Conservation (phyloP, 495 filamentous ascomycete species). For the Aspergillus avenaceus region DNA sequence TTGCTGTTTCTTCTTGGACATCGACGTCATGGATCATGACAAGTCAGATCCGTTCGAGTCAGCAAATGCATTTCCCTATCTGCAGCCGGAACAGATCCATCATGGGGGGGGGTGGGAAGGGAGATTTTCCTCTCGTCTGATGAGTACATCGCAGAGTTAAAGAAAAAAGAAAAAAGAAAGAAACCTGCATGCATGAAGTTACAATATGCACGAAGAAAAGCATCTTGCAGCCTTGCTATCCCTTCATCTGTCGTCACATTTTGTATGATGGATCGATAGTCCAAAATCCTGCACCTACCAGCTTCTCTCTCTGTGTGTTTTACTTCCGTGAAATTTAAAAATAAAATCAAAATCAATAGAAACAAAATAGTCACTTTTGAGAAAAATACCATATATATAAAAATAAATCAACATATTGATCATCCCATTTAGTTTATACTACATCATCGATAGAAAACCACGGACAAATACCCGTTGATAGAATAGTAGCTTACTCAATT, state of each 20-base stretch:
- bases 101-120: too few species aligned
- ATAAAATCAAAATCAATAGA: too few species aligned
- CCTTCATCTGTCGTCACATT: background rate
- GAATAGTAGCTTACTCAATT: slow-evolving; percentile 2
- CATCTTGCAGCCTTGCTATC: too few species aligned
- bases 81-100: background rate
- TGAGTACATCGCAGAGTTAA: too few species aligned
- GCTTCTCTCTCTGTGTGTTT: too few species aligned
- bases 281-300: background rate
- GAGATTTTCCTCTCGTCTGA: background rate
- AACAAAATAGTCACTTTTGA: too few species aligned
- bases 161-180: background rate
- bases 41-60: background rate
- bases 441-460: background rate
- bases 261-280: background rate
- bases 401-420: too few species aligned
- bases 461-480: slow-evolving; percentile 4
- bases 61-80: background rate
- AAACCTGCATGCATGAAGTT: background rate
- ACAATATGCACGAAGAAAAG: background rate
- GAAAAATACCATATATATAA: too few species aligned
- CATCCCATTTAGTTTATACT: too few species aligned
- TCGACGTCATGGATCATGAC: background rate
- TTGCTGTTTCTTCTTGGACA: background rate
- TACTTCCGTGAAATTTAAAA: too few species aligned